Evolutionary conservation across 2,329 filamentous ascomycete genomes (phyloP).

Genomic region (Purpureocillium takamizusanense): DNA sequence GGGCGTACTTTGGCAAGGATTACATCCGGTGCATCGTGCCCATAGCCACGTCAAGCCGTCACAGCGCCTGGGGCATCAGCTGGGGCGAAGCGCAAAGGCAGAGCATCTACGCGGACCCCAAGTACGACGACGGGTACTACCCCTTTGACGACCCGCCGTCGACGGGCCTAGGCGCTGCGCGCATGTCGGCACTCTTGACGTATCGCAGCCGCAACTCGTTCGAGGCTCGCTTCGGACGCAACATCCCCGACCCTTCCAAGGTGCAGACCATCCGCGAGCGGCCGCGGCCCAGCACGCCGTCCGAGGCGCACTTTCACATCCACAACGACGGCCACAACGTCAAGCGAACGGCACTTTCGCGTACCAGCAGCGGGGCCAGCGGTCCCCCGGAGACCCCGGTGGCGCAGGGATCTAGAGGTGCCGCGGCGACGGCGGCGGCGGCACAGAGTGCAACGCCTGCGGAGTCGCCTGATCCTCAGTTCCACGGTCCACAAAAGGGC

Average conservation of each 20-base stretch:
- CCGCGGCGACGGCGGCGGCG: not conserved
- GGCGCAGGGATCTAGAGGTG: too few relatives aligned
- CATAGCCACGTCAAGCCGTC: constrained; percentile 75
- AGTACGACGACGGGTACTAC: constrained; percentile 97
- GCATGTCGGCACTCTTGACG: constrained; percentile 92
- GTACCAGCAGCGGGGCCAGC: constrained; percentile 29
- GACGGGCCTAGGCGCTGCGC: constrained; percentile 82
- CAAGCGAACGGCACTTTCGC: constrained; percentile 42
- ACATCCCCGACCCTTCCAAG: constrained; percentile 77
- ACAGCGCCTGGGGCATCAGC: constrained; percentile 85
- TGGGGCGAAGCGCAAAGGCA: constrained; percentile 85
- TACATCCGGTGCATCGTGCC: constrained; percentile 75
- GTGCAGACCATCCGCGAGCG: constrained; percentile 72
- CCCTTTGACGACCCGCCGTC: constrained; percentile 75
- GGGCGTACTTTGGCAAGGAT: constrained; percentile 81
- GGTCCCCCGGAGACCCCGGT: constrained; percentile 1
- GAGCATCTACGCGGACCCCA: constrained; percentile 95
- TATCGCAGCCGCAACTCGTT: constrained; percentile 97
- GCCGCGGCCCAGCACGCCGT: constrained; percentile 50
- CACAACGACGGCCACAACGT: constrained; percentile 74
- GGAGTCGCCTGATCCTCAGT: constrained; percentile 49
- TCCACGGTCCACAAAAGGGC: constrained; percentile 52
- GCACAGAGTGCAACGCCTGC: constrained; percentile 10
- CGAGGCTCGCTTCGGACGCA: constrained; percentile 87
- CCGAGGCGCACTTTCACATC: constrained; percentile 67